Base-by-base conservation (phyloP, 164 flowering plant species). In the Liquidambar formosana region DNA sequence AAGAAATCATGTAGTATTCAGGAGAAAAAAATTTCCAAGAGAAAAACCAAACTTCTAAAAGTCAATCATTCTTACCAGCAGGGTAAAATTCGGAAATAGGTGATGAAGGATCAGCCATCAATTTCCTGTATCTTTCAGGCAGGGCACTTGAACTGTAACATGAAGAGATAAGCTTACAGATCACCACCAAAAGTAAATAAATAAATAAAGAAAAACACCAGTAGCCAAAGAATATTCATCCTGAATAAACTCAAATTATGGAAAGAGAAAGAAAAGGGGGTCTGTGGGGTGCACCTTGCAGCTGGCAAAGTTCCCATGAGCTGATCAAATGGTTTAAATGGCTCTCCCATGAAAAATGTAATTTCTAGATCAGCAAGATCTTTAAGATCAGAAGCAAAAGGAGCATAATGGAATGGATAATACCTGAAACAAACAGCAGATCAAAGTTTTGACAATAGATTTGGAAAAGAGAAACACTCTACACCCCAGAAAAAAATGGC, bases 401-500 rank as follows among this genome's bases (percentile, higher is more conserved):
- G 99, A 80, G 99, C 97, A 87, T 95, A 95, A 78, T 95, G 98
- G 73, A 86, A 91, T 44, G 99, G 99, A 77, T 96, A 96, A 72
- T 73, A 96, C 99, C 99, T 96, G 86, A 82, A 73, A 74, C 25
- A 77, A 64, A 60, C 44, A 69, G 56, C 41, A 60, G 21, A 64
- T 44, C 15, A 3, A 16, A 66, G 65, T 46, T 45, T 51, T 57
- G 70, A 54, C 0, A 58, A 10, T 28, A 15, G 19, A 19, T 58
- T 15, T 64, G 13, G n/a, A 33, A 44, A 63, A 58, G 45, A 48
- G 62, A 67, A 61, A 60, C 65, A 51, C 18, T 41, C 38, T 19
- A 26, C 38, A 14, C 22, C 25, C 41, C 4, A 33, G 2, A 57
- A 46, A 57, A 43, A n/a, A 12, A n/a, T 47, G 8, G 65, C 25